phyloP scores from a whole-genome alignment of 1,284 basidiomycete genomes.

The Tilletia walkeri region DNA sequence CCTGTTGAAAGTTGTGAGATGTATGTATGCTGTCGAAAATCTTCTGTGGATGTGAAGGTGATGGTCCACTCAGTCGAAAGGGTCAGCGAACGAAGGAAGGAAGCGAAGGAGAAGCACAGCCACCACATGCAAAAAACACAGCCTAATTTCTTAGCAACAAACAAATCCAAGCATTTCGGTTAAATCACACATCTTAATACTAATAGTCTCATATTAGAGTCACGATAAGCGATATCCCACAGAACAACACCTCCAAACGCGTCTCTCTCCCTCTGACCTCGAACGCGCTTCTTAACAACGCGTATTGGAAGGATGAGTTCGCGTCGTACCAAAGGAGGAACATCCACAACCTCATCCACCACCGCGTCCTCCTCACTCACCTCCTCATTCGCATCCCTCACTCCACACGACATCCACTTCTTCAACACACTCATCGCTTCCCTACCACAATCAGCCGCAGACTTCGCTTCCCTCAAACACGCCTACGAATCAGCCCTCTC shows the following conservation, averaged over 20 bases:
- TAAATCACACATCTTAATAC: too few species aligned
- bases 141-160: too few species aligned
- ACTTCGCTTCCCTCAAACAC: slow-evolving; percentile 46
- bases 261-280: too few species aligned
- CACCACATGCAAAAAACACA: background rate
- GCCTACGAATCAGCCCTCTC: slow-evolving; percentile 32
- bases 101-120: slow-evolving; percentile 3
- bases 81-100: background rate
- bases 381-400: slow-evolving; percentile 29
- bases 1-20: background rate
- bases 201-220: too few species aligned
- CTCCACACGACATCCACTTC: slow-evolving; percentile 37
- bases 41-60: background rate
- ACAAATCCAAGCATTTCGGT: too few species aligned
- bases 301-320: too few species aligned
- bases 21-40: background rate
- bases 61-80: background rate
- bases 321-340: background rate
- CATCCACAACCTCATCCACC: background rate
- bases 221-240: too few species aligned
- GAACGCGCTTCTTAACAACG: too few species aligned
- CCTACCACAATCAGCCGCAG: slow-evolving; percentile 32
- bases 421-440: slow-evolving; percentile 42
- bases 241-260: too few species aligned
- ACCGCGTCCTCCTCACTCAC: slow-evolving; percentile 20